Conservation (phyloP, 176 grass and related monocot genomes). For the sorghum (Sorghum bicolor) region DNA sequence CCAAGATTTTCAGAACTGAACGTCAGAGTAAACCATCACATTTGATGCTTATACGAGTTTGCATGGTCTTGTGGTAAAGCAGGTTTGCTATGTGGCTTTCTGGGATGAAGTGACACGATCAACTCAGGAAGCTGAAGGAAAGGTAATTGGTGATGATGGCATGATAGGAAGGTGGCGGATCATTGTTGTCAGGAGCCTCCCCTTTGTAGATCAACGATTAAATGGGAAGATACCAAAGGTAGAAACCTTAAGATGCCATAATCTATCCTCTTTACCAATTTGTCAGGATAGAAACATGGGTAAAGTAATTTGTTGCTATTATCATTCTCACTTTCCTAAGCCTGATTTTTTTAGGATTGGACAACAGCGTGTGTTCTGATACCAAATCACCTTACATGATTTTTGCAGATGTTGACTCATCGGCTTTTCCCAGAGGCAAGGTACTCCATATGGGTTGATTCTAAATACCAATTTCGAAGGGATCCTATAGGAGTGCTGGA, state of each 20-base stretch:
- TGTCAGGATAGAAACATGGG: not conserved
- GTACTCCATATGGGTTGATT: constrained; percentile 98
- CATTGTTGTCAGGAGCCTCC: constrained; percentile 67
- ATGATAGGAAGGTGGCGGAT: constrained; percentile 86
- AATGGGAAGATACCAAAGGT: constrained; percentile 98
- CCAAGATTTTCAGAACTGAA: constrained; percentile 10
- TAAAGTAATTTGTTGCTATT: constrained; percentile 2
- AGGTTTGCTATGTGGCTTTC: constrained; percentile 93
- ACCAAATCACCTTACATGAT: constrained; percentile 2
- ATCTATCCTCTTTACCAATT: not conserved
- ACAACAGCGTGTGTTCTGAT: constrained; percentile 1
- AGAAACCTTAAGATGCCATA: constrained; percentile 8
- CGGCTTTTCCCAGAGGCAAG: constrained; percentile 85
- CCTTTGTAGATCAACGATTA: constrained; percentile 89
- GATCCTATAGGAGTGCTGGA: constrained; percentile 85
- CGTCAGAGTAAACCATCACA: not conserved
- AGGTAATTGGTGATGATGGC: constrained; percentile 55
- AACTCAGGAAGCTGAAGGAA: constrained; percentile 74
- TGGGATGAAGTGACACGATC: constrained; percentile 84
- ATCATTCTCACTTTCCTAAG: not conserved
- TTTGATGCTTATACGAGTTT: not conserved
- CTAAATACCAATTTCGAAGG: constrained; percentile 94
- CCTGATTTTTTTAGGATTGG: not conserved
- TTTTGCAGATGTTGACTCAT: constrained; percentile 83
- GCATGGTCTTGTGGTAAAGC: constrained; percentile 25